phyloP scores from a whole-genome alignment of 352 stramenopile species.

The Phytophthora crassamura region DNA sequence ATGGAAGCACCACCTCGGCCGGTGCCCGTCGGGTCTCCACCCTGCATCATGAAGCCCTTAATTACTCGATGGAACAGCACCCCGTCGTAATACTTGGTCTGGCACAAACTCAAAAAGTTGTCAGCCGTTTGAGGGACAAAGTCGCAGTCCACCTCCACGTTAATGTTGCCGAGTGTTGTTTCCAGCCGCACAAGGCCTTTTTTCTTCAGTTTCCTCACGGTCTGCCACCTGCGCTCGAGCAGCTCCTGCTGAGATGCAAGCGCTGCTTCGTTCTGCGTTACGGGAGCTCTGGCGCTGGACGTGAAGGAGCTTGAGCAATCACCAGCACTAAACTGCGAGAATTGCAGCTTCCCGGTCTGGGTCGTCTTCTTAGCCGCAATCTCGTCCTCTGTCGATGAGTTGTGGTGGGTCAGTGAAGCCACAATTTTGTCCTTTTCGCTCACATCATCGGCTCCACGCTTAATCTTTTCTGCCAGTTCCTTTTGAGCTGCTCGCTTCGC shows the following conservation, averaged over 20 bases:
- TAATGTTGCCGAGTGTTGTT: conserved; percentile 94
- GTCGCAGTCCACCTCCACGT: conserved; percentile 97
- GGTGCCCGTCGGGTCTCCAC: conserved; percentile 95
- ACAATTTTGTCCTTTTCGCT: conserved; percentile 83
- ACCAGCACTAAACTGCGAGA: conserved; percentile 90
- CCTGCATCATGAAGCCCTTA: conserved; percentile 97
- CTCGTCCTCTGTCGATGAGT: conserved; percentile 32
- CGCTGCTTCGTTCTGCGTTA: conserved; percentile 65
- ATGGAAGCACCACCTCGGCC: conserved; percentile 94
- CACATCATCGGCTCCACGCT: conserved; percentile 58
- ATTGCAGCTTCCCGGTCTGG: conserved; percentile 51
- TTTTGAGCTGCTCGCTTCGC: conserved; percentile 68
- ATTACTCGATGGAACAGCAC: conserved; percentile 97
- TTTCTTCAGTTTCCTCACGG: conserved; percentile 92
- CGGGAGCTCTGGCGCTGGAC: conserved; percentile 88
- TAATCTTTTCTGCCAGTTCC: conserved; percentile 72
- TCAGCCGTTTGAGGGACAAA: conserved; percentile 95
- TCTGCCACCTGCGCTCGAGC: conserved; percentile 84
- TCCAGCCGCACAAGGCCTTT: conserved; percentile 97
- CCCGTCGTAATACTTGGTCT: conserved; percentile 94
- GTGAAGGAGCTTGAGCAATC: conserved; percentile 95
- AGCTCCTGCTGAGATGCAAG: conserved; percentile 65
- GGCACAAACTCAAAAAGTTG: conserved; percentile 97
- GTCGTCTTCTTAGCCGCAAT: conserved; percentile 14
- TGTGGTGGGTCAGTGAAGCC: conserved; percentile 68